Evolutionary conservation across 495 filamentous ascomycete species (phyloP).

Genomic region (Trichoderma reesei): DNA sequence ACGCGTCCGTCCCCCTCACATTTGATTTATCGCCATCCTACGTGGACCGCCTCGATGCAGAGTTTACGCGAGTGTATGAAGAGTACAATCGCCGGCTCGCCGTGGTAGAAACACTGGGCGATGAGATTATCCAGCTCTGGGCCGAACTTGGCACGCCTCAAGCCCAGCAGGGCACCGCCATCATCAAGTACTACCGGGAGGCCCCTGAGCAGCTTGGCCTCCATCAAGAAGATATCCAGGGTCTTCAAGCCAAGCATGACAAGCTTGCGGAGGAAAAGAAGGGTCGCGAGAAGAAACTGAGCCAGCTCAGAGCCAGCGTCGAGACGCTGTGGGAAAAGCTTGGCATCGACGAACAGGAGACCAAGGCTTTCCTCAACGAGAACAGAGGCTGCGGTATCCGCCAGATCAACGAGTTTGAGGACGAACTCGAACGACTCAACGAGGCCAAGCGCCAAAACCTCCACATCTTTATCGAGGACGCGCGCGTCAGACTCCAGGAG

Average conservation of each 20-base stretch:
- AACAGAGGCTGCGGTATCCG: constrained; percentile 70
- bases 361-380: constrained; percentile 66
- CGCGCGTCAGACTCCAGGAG: constrained; percentile 78
- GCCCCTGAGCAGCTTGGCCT: constrained; percentile 88
- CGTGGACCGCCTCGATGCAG: constrained; percentile 72
- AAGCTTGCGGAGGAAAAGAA: constrained; percentile 91
- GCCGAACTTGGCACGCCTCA: constrained; percentile 88
- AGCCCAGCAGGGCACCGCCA: constrained; percentile 76
- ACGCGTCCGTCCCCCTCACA: constrained; percentile 61
- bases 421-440: constrained; percentile 74
- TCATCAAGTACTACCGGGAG: constrained; percentile 82
- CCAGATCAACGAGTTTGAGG: constrained; percentile 88
- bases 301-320: constrained; percentile 62
- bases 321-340: constrained; percentile 85
- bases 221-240: constrained; percentile 70
- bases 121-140: constrained; percentile 90
- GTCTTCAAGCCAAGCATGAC: constrained; percentile 63
- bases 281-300: constrained; percentile 69
- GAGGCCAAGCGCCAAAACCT: constrained; percentile 92
- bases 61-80: constrained; percentile 89
- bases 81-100: constrained; percentile 78
- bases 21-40: constrained; percentile 90
- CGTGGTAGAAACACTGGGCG: constrained; percentile 61
- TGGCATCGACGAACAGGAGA: constrained; percentile 66
- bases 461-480: constrained; percentile 90